Percentiles rank a stretch among this genome's conserved stretches.
phyloP scores from a whole-genome alignment of 345 rosid genomes.

The Boechera stricta region DNA sequence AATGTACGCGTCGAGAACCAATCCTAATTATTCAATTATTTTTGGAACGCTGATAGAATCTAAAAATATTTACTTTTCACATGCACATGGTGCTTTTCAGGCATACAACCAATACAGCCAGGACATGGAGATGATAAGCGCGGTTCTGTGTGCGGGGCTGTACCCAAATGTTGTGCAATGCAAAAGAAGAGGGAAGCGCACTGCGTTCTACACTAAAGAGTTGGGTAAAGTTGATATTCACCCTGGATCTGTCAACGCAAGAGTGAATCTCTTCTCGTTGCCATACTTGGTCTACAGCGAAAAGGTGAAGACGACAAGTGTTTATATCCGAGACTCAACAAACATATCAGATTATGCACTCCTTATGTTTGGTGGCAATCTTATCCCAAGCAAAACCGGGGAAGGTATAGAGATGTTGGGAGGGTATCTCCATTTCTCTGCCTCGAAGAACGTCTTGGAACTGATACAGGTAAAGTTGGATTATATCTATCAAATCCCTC shows the following conservation, averaged over 20 bases:
- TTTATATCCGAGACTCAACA: conserved; percentile 83
- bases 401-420: conserved; percentile 96
- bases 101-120: conserved; percentile 82
- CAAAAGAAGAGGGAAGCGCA: conserved; percentile 94
- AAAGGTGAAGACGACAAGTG: conserved; percentile 86
- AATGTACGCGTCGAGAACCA: conserved; percentile 57
- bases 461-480: conserved; percentile 65
- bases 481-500: conserved; percentile 1
- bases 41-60: conserved; percentile 4
- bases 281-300: conserved; percentile 93
- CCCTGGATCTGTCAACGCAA: conserved; percentile 93
- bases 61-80: background rate
- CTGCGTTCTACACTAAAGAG: conserved; percentile 89
- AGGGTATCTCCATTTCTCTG: conserved; percentile 96
- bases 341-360: conserved; percentile 95
- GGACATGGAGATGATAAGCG: conserved; percentile 88
- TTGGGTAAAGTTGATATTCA: conserved; percentile 94
- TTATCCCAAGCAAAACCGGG: conserved; percentile 70
- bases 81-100: conserved; percentile 48
- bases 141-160: conserved; percentile 92
- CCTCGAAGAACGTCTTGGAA: conserved; percentile 77
- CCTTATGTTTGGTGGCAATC: conserved; percentile 89
- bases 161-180: conserved; percentile 98
- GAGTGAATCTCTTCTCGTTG: conserved; percentile 73
- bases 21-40: background rate